Conservation (phyloP, 1,284 basidiomycete genomes). For the Sporisorium iseilematis-ciliati region DNA sequence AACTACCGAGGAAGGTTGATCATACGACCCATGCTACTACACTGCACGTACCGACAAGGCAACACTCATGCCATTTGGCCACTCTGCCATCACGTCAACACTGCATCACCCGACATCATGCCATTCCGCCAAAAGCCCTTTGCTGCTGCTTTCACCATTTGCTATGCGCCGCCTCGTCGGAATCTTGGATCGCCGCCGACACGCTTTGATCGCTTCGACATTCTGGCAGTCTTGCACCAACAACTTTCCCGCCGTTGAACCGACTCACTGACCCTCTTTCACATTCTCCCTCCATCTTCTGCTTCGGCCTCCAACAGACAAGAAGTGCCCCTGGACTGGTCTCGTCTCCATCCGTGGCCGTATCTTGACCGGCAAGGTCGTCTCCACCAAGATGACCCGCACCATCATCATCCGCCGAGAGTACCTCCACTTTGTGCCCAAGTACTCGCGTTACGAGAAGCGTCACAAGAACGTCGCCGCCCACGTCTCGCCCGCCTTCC, state of each 20-base stretch:
- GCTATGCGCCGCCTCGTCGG: not conserved
- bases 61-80: too few relatives aligned
- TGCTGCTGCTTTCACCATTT: not conserved
- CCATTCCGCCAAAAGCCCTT: not conserved
- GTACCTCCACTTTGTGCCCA: slow-evolving; percentile 95
- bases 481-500: slow-evolving; percentile 98
- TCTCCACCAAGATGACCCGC: slow-evolving; percentile 99
- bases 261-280: slow-evolving; percentile 16
- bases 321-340: slow-evolving; percentile 96
- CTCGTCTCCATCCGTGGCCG: slow-evolving; percentile 91
- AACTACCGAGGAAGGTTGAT: too few relatives aligned
- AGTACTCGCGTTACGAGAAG: slow-evolving; percentile 80
- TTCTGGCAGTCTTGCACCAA: not conserved
- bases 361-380: slow-evolving; percentile 95
- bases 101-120: not conserved
- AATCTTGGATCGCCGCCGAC: not conserved
- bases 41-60: too few relatives aligned
- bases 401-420: slow-evolving; percentile 98
- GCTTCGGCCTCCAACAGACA: slow-evolving; percentile 76
- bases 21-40: too few relatives aligned
- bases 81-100: not conserved
- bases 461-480: slow-evolving; percentile 96
- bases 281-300: not conserved
- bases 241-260: not conserved
- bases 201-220: not conserved